Conservation (phyloP, 169 alveolate genomes). For the Amoebophrya sp. region DNA sequence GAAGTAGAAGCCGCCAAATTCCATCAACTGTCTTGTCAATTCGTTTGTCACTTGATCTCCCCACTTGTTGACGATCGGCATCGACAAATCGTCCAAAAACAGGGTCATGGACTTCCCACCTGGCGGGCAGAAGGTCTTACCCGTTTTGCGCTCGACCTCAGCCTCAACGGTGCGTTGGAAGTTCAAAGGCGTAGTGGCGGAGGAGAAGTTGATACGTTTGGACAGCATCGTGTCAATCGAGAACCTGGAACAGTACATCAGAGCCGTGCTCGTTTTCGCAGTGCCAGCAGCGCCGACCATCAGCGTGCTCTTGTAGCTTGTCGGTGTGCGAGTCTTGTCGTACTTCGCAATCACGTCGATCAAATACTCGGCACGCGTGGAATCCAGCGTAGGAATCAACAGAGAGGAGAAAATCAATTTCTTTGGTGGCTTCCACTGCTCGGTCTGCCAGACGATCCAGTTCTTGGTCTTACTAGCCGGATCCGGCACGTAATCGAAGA, state of each 20-base stretch:
- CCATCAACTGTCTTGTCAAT: constrained; percentile 83
- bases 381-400: constrained; percentile 88
- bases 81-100: constrained; percentile 89
- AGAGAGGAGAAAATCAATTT: constrained; percentile 76
- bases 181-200: constrained; percentile 88
- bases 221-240: constrained; percentile 67
- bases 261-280: constrained; percentile 88
- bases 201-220: constrained; percentile 83
- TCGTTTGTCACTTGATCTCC: constrained; percentile 91
- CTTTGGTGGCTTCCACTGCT: constrained; percentile 66
- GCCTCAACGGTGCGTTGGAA: constrained; percentile 85
- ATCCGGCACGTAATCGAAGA: constrained; percentile 50
- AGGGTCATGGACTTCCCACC: constrained; percentile 81
- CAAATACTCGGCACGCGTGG: constrained; percentile 80
- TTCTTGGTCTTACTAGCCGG: neutral
- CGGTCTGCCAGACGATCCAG: constrained; percentile 77
- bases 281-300: constrained; percentile 90
- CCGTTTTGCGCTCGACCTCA: constrained; percentile 83
- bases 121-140: constrained; percentile 82
- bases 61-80: constrained; percentile 93
- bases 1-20: constrained; percentile 86
- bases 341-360: constrained; percentile 66
- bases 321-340: constrained; percentile 55
- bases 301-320: constrained; percentile 64
- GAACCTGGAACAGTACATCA: constrained; percentile 56